Evolutionary conservation across 23 red algal genomes (phyloP).

Genomic region (Porphyridium purpureum): DNA sequence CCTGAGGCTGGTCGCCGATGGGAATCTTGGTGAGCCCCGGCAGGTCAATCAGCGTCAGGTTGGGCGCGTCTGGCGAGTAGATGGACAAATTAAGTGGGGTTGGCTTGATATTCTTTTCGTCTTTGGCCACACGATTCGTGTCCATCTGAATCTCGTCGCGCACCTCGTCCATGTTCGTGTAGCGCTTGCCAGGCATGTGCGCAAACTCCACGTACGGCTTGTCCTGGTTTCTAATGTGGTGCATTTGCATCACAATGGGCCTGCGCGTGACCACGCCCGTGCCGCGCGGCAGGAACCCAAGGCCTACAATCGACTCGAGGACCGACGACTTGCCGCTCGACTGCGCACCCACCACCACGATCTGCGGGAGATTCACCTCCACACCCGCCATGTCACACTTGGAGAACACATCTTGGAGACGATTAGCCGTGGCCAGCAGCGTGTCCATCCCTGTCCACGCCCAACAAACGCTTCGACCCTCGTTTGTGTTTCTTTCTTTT

Average conservation of each 20-base stretch:
- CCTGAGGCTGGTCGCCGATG: constrained; percentile 92
- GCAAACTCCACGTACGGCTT: constrained; percentile 76
- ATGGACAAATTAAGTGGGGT: constrained; percentile 59
- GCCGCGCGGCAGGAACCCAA: constrained; percentile 82
- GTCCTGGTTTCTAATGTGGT: constrained; percentile 23
- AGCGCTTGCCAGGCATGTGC: constrained; percentile 43
- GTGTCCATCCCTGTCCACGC: too few species aligned
- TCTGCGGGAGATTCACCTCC: constrained; percentile 89
- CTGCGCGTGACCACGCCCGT: constrained; percentile 82
- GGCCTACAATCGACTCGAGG: constrained; percentile 74
- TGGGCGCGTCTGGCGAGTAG: constrained; percentile 79
- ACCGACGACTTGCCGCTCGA: constrained; percentile 86
- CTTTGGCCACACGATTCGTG: constrained; percentile 69
- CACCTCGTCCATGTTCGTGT: constrained; percentile 51
- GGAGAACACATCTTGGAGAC: constrained; percentile 78
- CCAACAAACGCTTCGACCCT: too few species aligned
- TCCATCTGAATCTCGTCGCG: constrained; percentile 65
- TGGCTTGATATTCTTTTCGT: constrained; percentile 75
- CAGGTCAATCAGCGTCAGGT: constrained; percentile 93
- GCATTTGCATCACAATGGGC: constrained; percentile 84
- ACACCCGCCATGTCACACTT: constrained; percentile 54
- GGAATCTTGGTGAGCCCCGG: constrained; percentile 96
- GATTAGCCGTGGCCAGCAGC: constrained; percentile 77
- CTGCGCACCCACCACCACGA: constrained; percentile 90
- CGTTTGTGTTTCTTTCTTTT: too few species aligned